These are phyloP conservation scores for Colletotrichum sp. DNA, from an alignment of 2,329 filamentous ascomycete genomes.

Conservation along the genomic window DNA sequence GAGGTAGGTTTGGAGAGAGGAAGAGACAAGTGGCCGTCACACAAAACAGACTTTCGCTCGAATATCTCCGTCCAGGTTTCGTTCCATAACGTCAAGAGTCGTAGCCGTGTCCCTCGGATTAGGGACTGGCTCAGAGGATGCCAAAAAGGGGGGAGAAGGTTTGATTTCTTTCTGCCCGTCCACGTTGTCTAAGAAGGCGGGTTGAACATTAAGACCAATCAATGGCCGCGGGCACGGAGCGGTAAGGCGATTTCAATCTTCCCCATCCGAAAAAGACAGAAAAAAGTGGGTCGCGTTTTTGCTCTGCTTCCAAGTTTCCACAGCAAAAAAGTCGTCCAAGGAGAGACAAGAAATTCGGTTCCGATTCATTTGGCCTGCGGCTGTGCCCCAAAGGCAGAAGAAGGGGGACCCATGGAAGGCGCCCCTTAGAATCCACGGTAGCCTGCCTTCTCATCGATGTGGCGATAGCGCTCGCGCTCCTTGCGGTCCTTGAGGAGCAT, in stretches of 20 bases:
- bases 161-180: conserved; percentile 14
- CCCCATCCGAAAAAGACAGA: background rate
- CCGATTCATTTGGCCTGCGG: background rate
- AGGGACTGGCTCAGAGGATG: background rate
- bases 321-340: background rate
- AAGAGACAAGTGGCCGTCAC: conserved; percentile 8
- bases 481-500: conserved; percentile 83
- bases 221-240: background rate
- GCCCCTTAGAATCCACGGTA: conserved; percentile 47
- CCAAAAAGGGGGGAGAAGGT: background rate
- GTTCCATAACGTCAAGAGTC: conserved; percentile 12
- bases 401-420: background rate
- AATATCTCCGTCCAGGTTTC: conserved; percentile 10
- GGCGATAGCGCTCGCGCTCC: conserved; percentile 77
- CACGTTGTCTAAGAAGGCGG: conserved; percentile 7
- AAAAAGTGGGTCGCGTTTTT: background rate
- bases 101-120: background rate
- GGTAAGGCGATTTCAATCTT: conserved; percentile 4
- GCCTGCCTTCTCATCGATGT: conserved; percentile 82
- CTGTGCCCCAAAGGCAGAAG: background rate
- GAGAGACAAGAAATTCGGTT: background rate
- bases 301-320: background rate
- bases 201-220: conserved; percentile 14
- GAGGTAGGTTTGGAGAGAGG: background rate
- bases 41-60: conserved; percentile 8